Percentiles rank a stretch among this genome's conserved stretches.
Conservation (phyloP, 495 filamentous ascomycete species). For the Xylaria scruposa region DNA sequence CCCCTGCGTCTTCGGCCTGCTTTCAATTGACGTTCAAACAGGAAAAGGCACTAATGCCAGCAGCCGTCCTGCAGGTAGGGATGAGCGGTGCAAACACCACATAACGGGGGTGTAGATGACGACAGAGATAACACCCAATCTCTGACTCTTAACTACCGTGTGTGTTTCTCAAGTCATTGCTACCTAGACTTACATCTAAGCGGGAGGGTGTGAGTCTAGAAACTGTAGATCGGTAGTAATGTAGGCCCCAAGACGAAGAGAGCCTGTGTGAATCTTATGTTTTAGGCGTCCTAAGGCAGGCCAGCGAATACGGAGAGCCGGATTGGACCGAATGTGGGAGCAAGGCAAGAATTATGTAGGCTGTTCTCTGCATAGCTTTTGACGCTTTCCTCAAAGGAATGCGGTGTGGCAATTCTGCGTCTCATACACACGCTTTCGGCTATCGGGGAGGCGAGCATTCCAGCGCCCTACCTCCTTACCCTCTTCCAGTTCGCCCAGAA, state of each 20-base stretch:
- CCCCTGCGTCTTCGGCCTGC: slow-evolving; percentile 1
- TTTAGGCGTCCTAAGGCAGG: neutral
- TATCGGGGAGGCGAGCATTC: slow-evolving; percentile 37
- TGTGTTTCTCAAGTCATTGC: neutral
- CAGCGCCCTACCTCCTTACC: slow-evolving; percentile 28
- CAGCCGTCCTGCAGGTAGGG: slow-evolving; percentile 42
- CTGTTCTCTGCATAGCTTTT: slow-evolving; percentile 40
- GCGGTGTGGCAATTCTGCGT: slow-evolving; percentile 31
- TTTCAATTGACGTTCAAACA: slow-evolving; percentile 54
- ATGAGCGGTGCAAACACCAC: slow-evolving; percentile 35
- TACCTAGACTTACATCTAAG: neutral
- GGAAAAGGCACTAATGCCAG: slow-evolving; percentile 49
- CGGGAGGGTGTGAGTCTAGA: neutral
- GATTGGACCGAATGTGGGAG: slow-evolving; percentile 7
- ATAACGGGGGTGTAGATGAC: slow-evolving; percentile 24
- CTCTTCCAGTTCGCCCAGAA: slow-evolving; percentile 20
- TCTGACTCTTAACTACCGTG: neutral
- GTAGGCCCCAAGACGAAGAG: neutral
- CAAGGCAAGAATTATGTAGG: slow-evolving; percentile 22
- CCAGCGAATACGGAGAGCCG: neutral
- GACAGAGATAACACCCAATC: slow-evolving; percentile 18
- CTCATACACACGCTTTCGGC: slow-evolving; percentile 39
- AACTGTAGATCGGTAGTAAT: neutral
- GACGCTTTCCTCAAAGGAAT: slow-evolving; percentile 41
- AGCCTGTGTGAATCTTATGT: neutral